Evolutionary conservation across 139 green algal species (phyloP), one percentile per base, ranked within the genome.

Genomic region (Astrephomene gubernaculifera): DNA sequence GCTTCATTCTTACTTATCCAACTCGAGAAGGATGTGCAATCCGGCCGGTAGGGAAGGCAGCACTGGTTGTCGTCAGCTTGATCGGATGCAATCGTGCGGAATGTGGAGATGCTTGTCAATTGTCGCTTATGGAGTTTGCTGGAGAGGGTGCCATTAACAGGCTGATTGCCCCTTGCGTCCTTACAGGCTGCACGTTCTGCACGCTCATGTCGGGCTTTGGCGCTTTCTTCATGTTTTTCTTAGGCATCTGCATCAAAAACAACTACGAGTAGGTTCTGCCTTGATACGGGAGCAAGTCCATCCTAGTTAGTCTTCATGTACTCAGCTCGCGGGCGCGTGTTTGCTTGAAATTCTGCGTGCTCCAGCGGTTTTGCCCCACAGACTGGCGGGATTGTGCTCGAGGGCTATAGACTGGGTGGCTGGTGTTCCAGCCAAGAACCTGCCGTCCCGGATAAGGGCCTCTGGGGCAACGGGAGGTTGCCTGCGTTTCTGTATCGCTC

Each of bases 221-320:
- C 38, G 81, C 81, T 10, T 79, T 80, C 49, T 87, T 87, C 53
- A 87, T 87, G 81, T 79, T 80, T 53, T 69, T 87, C 21, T 39
- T 87, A 81, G 81, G 81, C 17, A 80, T 87, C 41, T 74, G 54
- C 53, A 87, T 87, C 38, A 39, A 33, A 35, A 79, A 81, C 53
- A 73, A 87, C n/a, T 87, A 87, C 81, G 71, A 81, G 81, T 87
- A 87, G 33, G 81, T 79, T 39, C 39, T 61, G 12, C 49, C 49
- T 57, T 17, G n/a, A n/a, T n/a, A n/a, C n/a, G n/a, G n/a, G n/a
- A n/a, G n/a, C n/a, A n/a, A n/a, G n/a, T n/a, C n/a, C n/a, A n/a
- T n/a, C n/a, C n/a, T n/a, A n/a, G n/a, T n/a, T n/a, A n/a, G n/a
- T n/a, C n/a, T n/a, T n/a, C n/a, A n/a, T n/a, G n/a, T n/a, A n/a